These are phyloP conservation scores for Hypoxylon fragiforme DNA, from an alignment of 495 filamentous ascomycete species.

Conservation along the genomic window DNA sequence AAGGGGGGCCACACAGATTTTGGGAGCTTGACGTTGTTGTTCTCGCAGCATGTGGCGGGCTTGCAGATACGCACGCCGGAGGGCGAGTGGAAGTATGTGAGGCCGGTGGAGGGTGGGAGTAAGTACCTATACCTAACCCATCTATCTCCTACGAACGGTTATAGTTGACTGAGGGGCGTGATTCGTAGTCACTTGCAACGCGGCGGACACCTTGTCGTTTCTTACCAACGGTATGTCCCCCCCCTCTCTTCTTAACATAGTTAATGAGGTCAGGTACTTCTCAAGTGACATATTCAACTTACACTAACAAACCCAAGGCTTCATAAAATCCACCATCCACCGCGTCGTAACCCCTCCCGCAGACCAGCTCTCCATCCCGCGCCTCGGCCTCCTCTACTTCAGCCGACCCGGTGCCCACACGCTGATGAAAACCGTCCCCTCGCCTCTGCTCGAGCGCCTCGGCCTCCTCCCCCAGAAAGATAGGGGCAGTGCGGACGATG, in stretches of 20 bases:
- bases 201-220: constrained; percentile 50
- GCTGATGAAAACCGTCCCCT: constrained; percentile 46
- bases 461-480: constrained; percentile 42
- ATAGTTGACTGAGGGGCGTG: too few relatives aligned
- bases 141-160: too few relatives aligned
- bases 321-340: constrained; percentile 56
- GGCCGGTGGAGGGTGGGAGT: constrained; percentile 50
- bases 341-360: constrained; percentile 51
- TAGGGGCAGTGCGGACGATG: constrained; percentile 34
- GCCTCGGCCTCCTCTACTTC: constrained; percentile 56
- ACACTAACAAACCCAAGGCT: constrained; percentile 30
- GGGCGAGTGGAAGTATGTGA: constrained; percentile 52
- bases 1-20: constrained; percentile 54
- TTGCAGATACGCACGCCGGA: constrained; percentile 51
- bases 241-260: too few relatives aligned
- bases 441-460: constrained; percentile 50
- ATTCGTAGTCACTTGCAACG: constrained; percentile 51
- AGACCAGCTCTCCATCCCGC: constrained; percentile 53
- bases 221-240: constrained; percentile 41
- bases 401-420: constrained; percentile 40
- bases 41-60: constrained; percentile 53
- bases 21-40: constrained; percentile 55
- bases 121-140: too few relatives aligned
- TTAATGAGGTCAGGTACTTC: too few relatives aligned
- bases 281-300: too few relatives aligned